Evolutionary conservation across 495 filamentous ascomycete genomes (phyloP), one percentile per base, ranked within the genome.

Genomic region (Parmelia sp.): DNA sequence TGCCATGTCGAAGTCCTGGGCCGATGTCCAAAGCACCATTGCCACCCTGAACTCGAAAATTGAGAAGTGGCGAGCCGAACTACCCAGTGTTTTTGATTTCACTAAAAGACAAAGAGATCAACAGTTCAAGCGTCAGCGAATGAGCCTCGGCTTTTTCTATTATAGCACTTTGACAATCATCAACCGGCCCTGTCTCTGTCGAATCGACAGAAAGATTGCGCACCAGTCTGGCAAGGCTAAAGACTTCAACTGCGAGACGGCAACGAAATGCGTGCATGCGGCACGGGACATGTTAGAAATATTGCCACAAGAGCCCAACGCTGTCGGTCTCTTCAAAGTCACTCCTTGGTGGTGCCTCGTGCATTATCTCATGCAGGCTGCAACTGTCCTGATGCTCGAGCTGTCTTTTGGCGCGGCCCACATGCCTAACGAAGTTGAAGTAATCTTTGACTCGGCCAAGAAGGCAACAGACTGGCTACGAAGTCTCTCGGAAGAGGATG

Each of bases 291-390:
- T 84, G 71, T 73, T 88, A 2, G 74, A 77, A 23, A 70, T 88
- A 36, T 71, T 89, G 9, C 82, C 81, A 0, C 76, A 81, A 39
- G 65, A 74, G 31, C 76, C 78, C 1, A 74, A 81, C 49, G 70
- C 76, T 6, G 64, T 75, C 25, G 76, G 74, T 33, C 73, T 88
- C 8, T 86, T 87, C 64, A 70, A 75, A n/a, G 74, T 82, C 9
- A 71, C 78, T 10, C 84, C 85, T 17, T 90, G 86, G 86, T 90
- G 85, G 84, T 82, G 78, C 55, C 74, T 85, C 14, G 73, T 90
- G 19, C 87, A 90, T 67, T 83, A 84, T 60, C 72, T 90, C 25
- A 87, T 86, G 78, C 84, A 88, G 73, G 81, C 85, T 0, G 74
- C 79, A 6, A 82, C 80, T 1, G 79, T 88, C 17, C 72, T 89